Base-by-base conservation (phyloP, 257 asterid genomes). In the Nicotiana noctiflora region DNA sequence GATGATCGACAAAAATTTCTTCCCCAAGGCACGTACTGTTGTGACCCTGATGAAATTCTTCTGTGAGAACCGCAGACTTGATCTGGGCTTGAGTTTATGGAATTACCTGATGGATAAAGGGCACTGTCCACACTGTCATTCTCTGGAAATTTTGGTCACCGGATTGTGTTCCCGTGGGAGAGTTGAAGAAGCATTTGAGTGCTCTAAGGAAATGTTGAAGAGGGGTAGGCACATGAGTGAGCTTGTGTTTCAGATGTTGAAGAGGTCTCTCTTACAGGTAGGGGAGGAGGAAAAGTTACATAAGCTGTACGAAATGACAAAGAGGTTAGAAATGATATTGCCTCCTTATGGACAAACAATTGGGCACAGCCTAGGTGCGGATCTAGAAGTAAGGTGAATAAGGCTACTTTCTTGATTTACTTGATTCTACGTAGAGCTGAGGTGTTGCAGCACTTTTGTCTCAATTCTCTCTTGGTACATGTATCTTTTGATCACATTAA, bases 111-210 rank as follows among this genome's bases (percentile, higher is more conserved):
- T 92, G 86, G 78, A 87, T 83, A 93, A 90, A 86, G 98, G 99
- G 83, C 89, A 90, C 4, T 93, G 99, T 57, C 98, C 97, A 6
- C 99, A 95, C 51, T 60, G 86, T 80, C 97, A 92, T 88, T 96
- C 96, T 2, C 70, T 95, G 76, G 97, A 95, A 80, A 87, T 95
- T 70, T 86, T 93, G 60, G 97, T 89, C 40, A 95, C 97, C 4
- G 97, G 92, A 76, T 88, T 95, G 64, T 93, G 97, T 56, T 91
- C 98, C 31, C 88, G 92, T 72, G 97, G 94, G 81, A 88, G 93
- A 86, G 93, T 90, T 4, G 86, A 87, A 80, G 97, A 92, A 84
- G 89, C 99, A 10, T 84, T 90, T 64, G 83, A 64, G 55, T 93
- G 98, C 84, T 90, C 87, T 67, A 87, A 85, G 91, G 90, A 94